Evolutionary conservation across 202 grass and related monocot species (phyloP), one percentile per base, ranked within the genome.

Genomic region (Alloteropsis angusta): DNA sequence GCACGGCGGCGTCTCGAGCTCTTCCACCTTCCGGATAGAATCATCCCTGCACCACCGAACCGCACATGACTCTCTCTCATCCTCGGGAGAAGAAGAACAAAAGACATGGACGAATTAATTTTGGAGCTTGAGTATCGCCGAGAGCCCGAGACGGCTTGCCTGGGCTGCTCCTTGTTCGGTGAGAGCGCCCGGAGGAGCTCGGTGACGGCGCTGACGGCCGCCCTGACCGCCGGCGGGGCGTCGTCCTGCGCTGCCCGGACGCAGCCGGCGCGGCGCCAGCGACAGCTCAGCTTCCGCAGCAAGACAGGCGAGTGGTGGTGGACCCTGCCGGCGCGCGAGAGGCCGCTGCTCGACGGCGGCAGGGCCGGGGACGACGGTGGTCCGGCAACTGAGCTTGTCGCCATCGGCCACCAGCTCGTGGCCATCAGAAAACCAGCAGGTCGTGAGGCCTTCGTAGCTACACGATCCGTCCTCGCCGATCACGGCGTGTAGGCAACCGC

Each of bases 161-260:
- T 84, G 39, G 71, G 57, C 22, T 90, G 54, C 26, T 86, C 88
- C 38, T 67, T 88, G 66, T 1, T 54, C 4, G 80, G 52, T 65
- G 88, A 87, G 11, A 94, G 17, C 23, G 52, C 65, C 53, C 88
- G 68, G 76, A 89, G 70, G 19, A 94, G 79, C 80, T 94, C 88
- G 0, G 92, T 94, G 72, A 86, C 55, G 43, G 85, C 83, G 57
- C 88, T 52, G 14, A 93, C 85, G 53, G 59, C 85, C 41, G 84
- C 86, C 78, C 74, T 84, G 42, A 90, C 62, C 15, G 76, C 70
- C 39, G 80, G 75, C 18, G 91, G 68, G 22, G 84, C 47, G 50
- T 71, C 47, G 50, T 71, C 82, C 22, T 15, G 75, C 19, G 35
- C 76, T 0, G 76, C 76, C 0, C 22, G 48, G 16, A 30, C 76